These are phyloP conservation scores for Solanum chilense DNA, from an alignment of 257 asterid genomes.

Conservation along the genomic window DNA sequence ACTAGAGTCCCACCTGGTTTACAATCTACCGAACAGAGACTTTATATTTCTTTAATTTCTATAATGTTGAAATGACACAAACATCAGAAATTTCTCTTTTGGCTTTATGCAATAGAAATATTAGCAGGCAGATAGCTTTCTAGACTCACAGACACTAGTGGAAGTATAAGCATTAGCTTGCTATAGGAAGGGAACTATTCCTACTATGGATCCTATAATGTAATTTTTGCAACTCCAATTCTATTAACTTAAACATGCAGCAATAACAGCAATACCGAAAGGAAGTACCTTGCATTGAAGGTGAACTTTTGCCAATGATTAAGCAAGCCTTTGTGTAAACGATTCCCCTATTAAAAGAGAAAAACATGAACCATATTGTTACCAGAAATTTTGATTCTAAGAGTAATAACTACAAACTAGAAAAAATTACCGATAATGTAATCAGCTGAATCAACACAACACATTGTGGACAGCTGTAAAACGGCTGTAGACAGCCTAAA, in stretches of 20 bases:
- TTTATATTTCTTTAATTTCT: background rate
- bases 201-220: background rate
- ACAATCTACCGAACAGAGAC: background rate
- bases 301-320: slow-evolving; percentile 98
- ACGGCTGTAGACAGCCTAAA: background rate
- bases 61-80: background rate
- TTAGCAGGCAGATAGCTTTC: background rate
- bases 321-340: slow-evolving; percentile 80
- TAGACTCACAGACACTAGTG: background rate
- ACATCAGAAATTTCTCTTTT: background rate
- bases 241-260: background rate
- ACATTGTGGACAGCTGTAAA: background rate
- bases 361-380: background rate
- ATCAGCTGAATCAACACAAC: background rate
- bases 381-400: background rate
- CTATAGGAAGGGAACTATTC: background rate
- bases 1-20: background rate
- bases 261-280: background rate
- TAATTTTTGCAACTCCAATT: background rate
- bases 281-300: slow-evolving; percentile 77
- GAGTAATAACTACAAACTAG: background rate
- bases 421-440: background rate
- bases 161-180: background rate
- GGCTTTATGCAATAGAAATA: background rate
- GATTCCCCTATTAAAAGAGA: slow-evolving; percentile 56